Conservation (phyloP, 1,284 basidiomycete species). For the Cutaneotrichosporon sp. region DNA sequence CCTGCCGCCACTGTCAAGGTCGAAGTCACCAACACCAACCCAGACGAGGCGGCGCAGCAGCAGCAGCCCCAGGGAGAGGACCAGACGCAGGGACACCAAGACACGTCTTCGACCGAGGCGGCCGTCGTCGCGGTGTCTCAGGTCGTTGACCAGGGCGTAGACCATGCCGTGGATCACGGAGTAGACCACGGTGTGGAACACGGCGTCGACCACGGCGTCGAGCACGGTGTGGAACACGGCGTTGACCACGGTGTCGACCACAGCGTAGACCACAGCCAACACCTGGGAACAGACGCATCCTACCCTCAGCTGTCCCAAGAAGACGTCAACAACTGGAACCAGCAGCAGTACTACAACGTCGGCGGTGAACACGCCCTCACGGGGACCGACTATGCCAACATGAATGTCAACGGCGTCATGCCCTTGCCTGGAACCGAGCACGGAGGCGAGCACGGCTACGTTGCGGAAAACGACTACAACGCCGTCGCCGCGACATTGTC, state of each 20-base stretch:
- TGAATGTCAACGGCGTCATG: slow-evolving; percentile 12
- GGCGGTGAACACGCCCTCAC: background rate
- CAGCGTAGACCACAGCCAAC: background rate
- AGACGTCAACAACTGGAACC: background rate
- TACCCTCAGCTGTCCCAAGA: background rate
- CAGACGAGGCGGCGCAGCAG: background rate
- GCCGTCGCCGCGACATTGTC: slow-evolving; percentile 14
- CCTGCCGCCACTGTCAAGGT: background rate
- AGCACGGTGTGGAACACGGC: too few species aligned
- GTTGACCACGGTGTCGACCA: too few species aligned
- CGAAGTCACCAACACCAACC: background rate
- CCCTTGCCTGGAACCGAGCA: slow-evolving; percentile 3
- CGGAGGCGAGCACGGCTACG: slow-evolving; percentile 12
- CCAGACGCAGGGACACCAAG: background rate
- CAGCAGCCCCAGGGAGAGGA: background rate
- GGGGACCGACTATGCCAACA: slow-evolving; percentile 9
- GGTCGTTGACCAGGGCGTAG: too few species aligned
- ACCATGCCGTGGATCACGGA: too few species aligned
- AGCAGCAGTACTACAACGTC: slow-evolving; percentile 1
- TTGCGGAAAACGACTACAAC: slow-evolving; percentile 11
- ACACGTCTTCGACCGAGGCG: background rate
- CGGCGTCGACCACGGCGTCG: too few species aligned
- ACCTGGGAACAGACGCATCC: background rate
- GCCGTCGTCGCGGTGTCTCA: background rate
- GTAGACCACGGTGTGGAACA: too few species aligned